A percentile compares a stretch with the other conserved stretches of the same genome.
These are phyloP conservation scores for Bipolaris zeicola DNA, from an alignment of 2,329 filamentous ascomycete species.

Conservation along the genomic window DNA sequence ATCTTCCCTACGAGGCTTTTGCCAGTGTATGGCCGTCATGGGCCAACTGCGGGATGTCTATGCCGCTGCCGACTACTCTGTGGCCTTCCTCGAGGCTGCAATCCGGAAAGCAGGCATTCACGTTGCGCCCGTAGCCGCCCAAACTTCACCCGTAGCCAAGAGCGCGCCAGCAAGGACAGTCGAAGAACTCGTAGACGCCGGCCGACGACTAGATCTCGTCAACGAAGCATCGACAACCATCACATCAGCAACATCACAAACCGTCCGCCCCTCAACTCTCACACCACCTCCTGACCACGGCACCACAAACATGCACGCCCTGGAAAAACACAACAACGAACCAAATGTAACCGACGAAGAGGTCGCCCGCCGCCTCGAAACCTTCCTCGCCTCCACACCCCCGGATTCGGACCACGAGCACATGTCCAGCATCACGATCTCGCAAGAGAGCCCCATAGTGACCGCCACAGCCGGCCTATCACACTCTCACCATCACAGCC, in stretches of 20 bases:
- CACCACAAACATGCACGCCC: conserved; percentile 41
- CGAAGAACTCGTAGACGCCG: conserved; percentile 55
- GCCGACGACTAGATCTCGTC: conserved; percentile 47
- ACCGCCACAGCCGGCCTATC: conserved; percentile 14
- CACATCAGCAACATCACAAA: conserved; percentile 13
- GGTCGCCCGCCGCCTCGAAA: conserved; percentile 54
- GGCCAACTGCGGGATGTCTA: conserved; percentile 87
- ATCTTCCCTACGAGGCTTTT: conserved; percentile 78
- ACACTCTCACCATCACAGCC: background rate
- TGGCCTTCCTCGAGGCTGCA: conserved; percentile 89
- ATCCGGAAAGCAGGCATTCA: conserved; percentile 86
- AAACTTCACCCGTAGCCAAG: conserved; percentile 31
- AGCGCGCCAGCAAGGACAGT: conserved; percentile 47
- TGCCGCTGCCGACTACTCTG: conserved; percentile 93
- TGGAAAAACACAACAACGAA: conserved; percentile 37
- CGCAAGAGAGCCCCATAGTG: conserved; percentile 25
- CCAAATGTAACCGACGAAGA: conserved; percentile 53
- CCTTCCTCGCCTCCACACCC: conserved; percentile 58
- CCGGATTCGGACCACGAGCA: conserved; percentile 52
- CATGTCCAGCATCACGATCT: conserved; percentile 37
- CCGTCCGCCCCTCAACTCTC: conserved; percentile 38
- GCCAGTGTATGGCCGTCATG: conserved; percentile 91
- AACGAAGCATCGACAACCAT: conserved; percentile 13
- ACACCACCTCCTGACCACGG: conserved; percentile 50
- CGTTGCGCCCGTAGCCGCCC: conserved; percentile 55